These are phyloP conservation scores for Curvularia sp. DNA, from an alignment of 2,329 filamentous ascomycete species.

Conservation along the genomic window DNA sequence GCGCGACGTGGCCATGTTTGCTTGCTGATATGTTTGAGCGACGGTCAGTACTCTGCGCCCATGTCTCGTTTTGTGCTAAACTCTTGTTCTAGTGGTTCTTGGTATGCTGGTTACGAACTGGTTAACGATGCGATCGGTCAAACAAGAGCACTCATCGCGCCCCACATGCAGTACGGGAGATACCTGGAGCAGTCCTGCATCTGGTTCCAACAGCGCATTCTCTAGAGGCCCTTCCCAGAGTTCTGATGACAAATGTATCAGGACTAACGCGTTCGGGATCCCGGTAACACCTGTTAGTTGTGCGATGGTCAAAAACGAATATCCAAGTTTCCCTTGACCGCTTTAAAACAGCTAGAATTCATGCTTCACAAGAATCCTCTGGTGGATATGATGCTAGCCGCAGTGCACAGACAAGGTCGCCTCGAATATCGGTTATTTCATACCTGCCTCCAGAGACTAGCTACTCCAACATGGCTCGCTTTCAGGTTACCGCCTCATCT, in stretches of 20 bases:
- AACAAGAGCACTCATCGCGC: background rate
- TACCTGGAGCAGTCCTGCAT: background rate
- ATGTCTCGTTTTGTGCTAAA: slow-evolving; percentile 1
- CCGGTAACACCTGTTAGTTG: slow-evolving; percentile 1
- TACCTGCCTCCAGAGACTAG: no score
- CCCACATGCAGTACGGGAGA: background rate
- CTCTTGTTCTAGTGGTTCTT: slow-evolving; percentile 17
- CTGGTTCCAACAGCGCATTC: background rate
- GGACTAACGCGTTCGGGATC: background rate
- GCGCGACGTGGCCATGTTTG: slow-evolving; percentile 48
- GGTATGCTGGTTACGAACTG: slow-evolving; percentile 32
- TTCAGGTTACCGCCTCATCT: no score
- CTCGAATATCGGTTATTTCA: background rate
- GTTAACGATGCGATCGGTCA: slow-evolving; percentile 25
- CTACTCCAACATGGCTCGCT: no score
- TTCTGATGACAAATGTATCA: background rate
- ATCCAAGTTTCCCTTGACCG: slow-evolving; percentile 6
- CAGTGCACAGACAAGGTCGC: background rate
- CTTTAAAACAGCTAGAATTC: background rate
- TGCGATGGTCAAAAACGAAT: background rate
- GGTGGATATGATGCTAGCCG: background rate
- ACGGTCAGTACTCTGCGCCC: slow-evolving; percentile 39
- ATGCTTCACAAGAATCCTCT: background rate
- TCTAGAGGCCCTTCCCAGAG: background rate
- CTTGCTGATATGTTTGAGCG: slow-evolving; percentile 47